Conservation (phyloP, 306 rosid genomes). For the Vachellia collinsii region DNA sequence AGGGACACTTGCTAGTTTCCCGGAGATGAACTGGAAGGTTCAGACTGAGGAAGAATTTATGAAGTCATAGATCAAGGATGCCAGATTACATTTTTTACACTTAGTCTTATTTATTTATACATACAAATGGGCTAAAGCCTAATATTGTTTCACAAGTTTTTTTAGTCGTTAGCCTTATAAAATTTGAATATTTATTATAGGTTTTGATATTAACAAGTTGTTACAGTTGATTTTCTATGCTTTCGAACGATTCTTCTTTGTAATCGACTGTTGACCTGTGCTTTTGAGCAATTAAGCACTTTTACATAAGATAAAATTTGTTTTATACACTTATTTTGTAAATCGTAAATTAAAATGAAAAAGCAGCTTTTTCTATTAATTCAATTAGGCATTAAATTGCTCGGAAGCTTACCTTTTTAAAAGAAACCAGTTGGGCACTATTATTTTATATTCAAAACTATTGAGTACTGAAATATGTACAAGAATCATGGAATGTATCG, state of each 20-base stretch:
- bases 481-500: too few relatives aligned
- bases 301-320: too few relatives aligned
- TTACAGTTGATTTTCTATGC: neutral
- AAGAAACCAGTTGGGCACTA: too few relatives aligned
- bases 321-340: too few relatives aligned
- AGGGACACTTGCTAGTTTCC: conserved; percentile 16
- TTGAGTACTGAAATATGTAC: too few relatives aligned
- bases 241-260: neutral
- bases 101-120: neutral
- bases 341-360: too few relatives aligned
- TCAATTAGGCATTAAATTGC: too few relatives aligned
- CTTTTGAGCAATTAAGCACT: neutral
- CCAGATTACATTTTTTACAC: conserved; percentile 29
- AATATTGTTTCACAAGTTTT: neutral
- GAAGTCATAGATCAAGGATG: conserved; percentile 22
- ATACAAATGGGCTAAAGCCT: neutral
- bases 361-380: too few relatives aligned
- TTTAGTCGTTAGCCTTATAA: neutral
- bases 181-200: neutral
- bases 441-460: too few relatives aligned
- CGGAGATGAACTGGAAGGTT: conserved; percentile 2
- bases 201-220: conserved; percentile 3
- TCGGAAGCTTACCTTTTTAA: too few relatives aligned
- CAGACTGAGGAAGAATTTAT: neutral
- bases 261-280: neutral